A percentile compares a stretch with the other conserved stretches of the same genome.
These are phyloP conservation scores for Ceratocystis diversiconidia DNA, from an alignment of 2,329 filamentous ascomycete genomes.

Conservation along the genomic window DNA sequence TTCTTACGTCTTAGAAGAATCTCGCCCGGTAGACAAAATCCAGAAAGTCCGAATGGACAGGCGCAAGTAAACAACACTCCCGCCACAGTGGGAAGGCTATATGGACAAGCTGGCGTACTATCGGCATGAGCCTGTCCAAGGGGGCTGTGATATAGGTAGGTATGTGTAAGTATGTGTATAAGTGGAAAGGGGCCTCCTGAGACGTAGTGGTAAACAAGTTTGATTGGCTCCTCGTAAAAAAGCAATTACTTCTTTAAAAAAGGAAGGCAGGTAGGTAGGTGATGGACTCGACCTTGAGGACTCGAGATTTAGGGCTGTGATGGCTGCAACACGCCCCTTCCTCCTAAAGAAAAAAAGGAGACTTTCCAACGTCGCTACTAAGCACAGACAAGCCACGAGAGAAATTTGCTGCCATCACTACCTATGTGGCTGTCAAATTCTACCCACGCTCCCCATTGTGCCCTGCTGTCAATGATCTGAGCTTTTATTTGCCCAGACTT, in stretches of 20 bases:
- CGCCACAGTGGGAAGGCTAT: too few relatives aligned
- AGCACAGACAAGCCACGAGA: not conserved
- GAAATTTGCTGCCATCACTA: constrained; percentile 1
- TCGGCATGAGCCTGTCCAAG: too few relatives aligned
- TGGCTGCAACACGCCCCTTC: not conserved
- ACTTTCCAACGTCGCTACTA: not conserved
- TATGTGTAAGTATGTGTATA: not conserved
- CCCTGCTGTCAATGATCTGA: constrained; percentile 1
- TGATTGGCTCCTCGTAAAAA: not conserved
- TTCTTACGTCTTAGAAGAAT: not conserved
- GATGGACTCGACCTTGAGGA: not conserved
- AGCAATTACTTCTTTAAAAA: not conserved
- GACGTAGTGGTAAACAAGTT: not conserved
- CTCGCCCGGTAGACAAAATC: not conserved
- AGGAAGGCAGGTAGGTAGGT: not conserved
- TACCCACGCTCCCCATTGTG: not conserved
- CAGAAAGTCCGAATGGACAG: too few relatives aligned
- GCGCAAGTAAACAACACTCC: too few relatives aligned
- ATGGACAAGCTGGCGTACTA: too few relatives aligned
- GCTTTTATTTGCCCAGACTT: not conserved
- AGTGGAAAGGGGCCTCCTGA: not conserved
- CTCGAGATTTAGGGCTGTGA: constrained; percentile 2
- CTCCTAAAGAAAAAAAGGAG: not conserved
- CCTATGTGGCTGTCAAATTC: constrained; percentile 2
- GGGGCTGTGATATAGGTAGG: too few relatives aligned